phyloP scores from a whole-genome alignment of 805 yeast species.

The Blastobotrys muscicola region DNA sequence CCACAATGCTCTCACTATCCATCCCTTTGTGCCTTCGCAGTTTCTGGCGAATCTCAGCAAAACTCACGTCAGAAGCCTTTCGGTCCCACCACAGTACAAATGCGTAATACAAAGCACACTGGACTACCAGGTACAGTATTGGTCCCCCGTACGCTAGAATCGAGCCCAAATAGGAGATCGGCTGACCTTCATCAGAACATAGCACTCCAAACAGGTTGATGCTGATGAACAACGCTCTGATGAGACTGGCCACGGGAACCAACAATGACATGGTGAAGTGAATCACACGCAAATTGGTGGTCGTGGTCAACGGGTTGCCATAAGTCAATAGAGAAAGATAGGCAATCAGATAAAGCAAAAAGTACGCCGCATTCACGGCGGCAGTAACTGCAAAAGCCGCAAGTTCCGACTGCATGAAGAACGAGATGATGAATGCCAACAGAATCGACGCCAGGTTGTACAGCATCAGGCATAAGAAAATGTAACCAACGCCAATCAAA shows the following conservation, averaged over 20 bases:
- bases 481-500: constrained; percentile 24
- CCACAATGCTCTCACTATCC: constrained; percentile 11
- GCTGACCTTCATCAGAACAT: constrained; percentile 18
- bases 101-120: constrained; percentile 17
- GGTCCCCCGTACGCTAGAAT: constrained; percentile 29
- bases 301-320: constrained; percentile 22
- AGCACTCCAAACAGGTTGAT: constrained; percentile 27
- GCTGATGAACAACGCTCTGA: constrained; percentile 24
- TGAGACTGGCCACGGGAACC: constrained; percentile 23
- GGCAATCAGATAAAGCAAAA: constrained; percentile 26
- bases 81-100: constrained; percentile 28
- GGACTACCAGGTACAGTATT: constrained; percentile 25
- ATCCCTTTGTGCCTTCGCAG: too few species aligned
- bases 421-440: constrained; percentile 24
- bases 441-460: constrained; percentile 25
- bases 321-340: constrained; percentile 24
- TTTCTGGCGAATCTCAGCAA: constrained; percentile 1
- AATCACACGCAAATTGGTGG: constrained; percentile 16
- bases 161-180: constrained; percentile 22
- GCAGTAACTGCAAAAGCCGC: constrained; percentile 33
- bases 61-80: constrained; percentile 21
- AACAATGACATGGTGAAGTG: constrained; percentile 25
- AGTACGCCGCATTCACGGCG: constrained; percentile 25
- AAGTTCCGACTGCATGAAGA: constrained; percentile 25
- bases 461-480: constrained; percentile 25